These are phyloP conservation scores for Yarrowia osloensis DNA, from an alignment of 805 yeast genomes.

Conservation along the genomic window DNA sequence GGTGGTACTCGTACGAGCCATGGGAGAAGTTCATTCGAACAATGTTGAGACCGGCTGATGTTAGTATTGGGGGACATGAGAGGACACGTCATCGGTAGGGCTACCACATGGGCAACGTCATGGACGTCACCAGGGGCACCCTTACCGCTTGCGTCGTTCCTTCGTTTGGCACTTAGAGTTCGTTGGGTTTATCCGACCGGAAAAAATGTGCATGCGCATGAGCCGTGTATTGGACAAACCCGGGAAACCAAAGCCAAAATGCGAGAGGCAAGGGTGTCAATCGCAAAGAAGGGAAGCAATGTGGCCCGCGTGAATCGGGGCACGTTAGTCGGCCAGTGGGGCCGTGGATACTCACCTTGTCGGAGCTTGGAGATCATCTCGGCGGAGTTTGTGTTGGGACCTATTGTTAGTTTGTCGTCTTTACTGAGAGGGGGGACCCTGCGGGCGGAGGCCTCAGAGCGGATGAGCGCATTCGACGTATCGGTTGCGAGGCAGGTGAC, in stretches of 20 bases:
- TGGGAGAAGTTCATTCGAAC: conserved; percentile 99
- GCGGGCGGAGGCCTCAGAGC: too few species aligned
- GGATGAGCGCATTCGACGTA: conserved; percentile 5
- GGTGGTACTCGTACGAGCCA: conserved; percentile 98
- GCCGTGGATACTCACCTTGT: conserved; percentile 47
- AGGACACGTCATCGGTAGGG: not conserved
- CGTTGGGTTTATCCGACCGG: conserved; percentile 30
- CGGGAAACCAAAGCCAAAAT: conserved; percentile 1
- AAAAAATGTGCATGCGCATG: conserved; percentile 30
- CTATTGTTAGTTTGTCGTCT: conserved; percentile 35
- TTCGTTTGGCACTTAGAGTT: not conserved
- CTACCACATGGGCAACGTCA: not conserved
- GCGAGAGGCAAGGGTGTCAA: not conserved
- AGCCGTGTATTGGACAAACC: conserved; percentile 28
- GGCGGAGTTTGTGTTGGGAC: conserved; percentile 93
- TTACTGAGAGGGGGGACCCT: too few species aligned
- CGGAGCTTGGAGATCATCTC: conserved; percentile 83
- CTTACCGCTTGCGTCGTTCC: not conserved
- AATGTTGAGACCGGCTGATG: conserved; percentile 90
- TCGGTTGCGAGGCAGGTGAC: not conserved
- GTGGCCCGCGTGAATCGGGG: not conserved
- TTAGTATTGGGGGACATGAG: not conserved
- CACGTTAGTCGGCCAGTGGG: not conserved
- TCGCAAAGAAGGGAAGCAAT: too few species aligned
- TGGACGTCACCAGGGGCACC: not conserved